Evolutionary conservation across 2,329 filamentous ascomycete genomes (phyloP), one percentile per base, ranked within the genome.

Genomic region (Cercospora sp.): DNA sequence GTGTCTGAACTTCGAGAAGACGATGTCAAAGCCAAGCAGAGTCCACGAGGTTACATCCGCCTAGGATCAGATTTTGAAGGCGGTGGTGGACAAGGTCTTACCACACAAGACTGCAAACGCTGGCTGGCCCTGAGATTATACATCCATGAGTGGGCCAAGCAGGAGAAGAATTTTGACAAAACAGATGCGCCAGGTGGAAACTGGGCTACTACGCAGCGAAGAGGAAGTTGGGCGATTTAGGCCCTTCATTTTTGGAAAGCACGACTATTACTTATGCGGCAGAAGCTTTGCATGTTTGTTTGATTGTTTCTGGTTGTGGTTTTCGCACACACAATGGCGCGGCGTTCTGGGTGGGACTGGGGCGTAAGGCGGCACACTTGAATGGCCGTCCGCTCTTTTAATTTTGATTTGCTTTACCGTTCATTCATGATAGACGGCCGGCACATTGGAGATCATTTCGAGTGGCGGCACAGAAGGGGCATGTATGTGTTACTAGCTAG

Each of bases 121-220:
- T 98, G 94, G 94, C 89, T 86, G 75, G 94, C 94, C 1, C 83
- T 98, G 53, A 90, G 90, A 75, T 77, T 89, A 48, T 98, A 98
- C 78, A 91, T 98, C 45, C 85, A 86, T 42, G 93, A 97, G 78
- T 98, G 94, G 94, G 94, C 91, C 26, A 85, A 90, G 66, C 93
- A 97, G 79, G 92, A 96, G 77, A 92, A 93, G 5, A 86, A 88
- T 69, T 88, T 95, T 79, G 84, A 76, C 13, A 70, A 70, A 20
- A 71, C 69, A 3, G 74, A 74, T 20, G 69, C 68, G 5, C 70
- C 74, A 4, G 79, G 76, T 42, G 78, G 77, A 12, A 75, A 76
- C 28, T 81, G 79, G 73, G 83, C 82, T 10, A 80, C 80, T 26
- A 79, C 76, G n/a, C 82, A 80, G 1, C 77, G 83, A 69, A 80